These are phyloP conservation scores for Paracoccidioides lutzii DNA, from an alignment of 2,329 filamentous ascomycete species.

Conservation along the genomic window DNA sequence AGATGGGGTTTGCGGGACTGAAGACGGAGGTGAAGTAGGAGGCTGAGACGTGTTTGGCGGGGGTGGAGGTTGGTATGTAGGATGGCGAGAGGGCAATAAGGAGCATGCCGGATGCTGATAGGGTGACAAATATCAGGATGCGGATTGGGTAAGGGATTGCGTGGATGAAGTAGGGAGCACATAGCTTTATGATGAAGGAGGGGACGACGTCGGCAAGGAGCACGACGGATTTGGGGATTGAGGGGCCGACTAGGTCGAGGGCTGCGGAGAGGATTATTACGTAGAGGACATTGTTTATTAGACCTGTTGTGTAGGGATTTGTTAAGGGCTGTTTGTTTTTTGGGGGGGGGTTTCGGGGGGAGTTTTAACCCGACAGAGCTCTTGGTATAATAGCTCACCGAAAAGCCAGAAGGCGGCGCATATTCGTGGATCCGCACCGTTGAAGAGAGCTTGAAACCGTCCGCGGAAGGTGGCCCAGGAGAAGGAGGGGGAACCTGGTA, in stretches of 20 bases:
- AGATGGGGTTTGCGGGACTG: slow-evolving; percentile 41
- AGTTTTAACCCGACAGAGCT: background rate
- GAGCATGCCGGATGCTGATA: slow-evolving; percentile 79
- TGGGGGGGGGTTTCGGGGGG: background rate
- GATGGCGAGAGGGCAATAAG: slow-evolving; percentile 68
- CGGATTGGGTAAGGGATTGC: slow-evolving; percentile 66
- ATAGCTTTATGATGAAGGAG: slow-evolving; percentile 74
- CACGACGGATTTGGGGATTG: slow-evolving; percentile 79
- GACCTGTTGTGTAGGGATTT: slow-evolving; percentile 38
- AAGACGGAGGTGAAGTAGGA: slow-evolving; percentile 22
- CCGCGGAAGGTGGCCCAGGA: slow-evolving; percentile 64
- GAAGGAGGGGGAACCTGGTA: slow-evolving; percentile 46
- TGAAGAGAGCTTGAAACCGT: slow-evolving; percentile 50
- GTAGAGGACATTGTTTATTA: slow-evolving; percentile 96
- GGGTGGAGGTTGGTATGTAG: slow-evolving; percentile 15
- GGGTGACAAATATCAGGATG: slow-evolving; percentile 57
- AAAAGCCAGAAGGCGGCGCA: slow-evolving; percentile 85
- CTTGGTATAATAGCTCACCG: slow-evolving; percentile 41
- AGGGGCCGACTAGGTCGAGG: slow-evolving; percentile 80
- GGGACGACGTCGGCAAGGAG: slow-evolving; percentile 87
- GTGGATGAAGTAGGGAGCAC: slow-evolving; percentile 90
- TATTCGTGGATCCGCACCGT: slow-evolving; percentile 57
- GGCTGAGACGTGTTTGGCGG: slow-evolving; percentile 46
- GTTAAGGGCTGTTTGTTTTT: background rate
- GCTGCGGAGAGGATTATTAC: slow-evolving; percentile 93